Base-by-base conservation (phyloP, 495 filamentous ascomycete species). In the Cudoniella acicularis region DNA sequence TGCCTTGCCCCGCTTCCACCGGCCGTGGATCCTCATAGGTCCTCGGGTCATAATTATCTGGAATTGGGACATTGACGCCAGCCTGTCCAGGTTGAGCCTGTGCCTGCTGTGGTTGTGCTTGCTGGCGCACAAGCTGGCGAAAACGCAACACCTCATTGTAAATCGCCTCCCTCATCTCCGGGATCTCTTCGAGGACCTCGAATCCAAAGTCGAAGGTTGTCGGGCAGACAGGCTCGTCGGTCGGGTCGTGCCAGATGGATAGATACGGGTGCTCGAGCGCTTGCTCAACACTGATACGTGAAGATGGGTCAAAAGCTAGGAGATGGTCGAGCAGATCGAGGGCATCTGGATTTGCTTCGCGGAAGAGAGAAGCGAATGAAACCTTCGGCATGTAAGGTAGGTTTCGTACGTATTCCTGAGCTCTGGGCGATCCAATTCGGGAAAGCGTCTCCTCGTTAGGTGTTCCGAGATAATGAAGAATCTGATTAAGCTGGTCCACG, bases 401-500 rank as follows among this genome's bases (percentile, higher is more conserved):
- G 78, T 98, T 98, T 72, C 94, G 91, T 54, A 98, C 94, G 72
- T 98, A 98, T 69, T 98, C 94, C 71, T 98, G 94, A 8, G 94
- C 94, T 58, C 95, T 85, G 1, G 94, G 92, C 1, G 92, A 96
- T 26, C 94, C 95, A 66, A 98, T 98, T 52, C 94, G 91, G 25
- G 83, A 87, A 22, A 98, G 82, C 0, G 94, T 98, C 69, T 96
- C 90, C 71, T 98, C 94, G 67, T 91, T 94, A 8, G 94, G 94
- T 0, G 94, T 98, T 48, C 94, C 94, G 36, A 98, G 86, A 74
- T 94, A 96, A 78, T 98, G 93, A 47, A 98, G 83, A 69, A 98
- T 98, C 74, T 98, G 95, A 79, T 98, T 98, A 64, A 98, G 85
- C 74, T 98, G 94, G 74, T 98, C 94, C 67, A 98, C 94, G 64